phyloP scores from a whole-genome alignment of 2,329 filamentous ascomycete species.

The Pestalotiopsis sp. region DNA sequence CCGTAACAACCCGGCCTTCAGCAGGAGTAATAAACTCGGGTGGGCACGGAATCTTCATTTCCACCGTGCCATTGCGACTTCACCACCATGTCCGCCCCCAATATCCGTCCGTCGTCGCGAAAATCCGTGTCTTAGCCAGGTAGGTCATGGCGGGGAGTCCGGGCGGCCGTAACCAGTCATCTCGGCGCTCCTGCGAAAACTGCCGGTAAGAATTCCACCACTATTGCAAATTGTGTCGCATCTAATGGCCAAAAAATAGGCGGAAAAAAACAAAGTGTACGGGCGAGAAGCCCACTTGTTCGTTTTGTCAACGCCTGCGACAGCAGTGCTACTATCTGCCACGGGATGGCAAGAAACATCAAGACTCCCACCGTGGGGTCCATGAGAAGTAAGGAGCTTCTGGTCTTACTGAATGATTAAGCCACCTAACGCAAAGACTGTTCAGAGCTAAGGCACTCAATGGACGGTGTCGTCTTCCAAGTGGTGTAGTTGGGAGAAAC shows the following conservation, averaged over 20 bases:
- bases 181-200: not conserved
- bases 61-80: not conserved
- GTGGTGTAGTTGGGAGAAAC: not conserved
- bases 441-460: not conserved
- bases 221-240: not conserved
- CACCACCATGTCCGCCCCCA: not conserved
- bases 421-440: not conserved
- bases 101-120: not conserved
- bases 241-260: not conserved
- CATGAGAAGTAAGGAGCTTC: not conserved
- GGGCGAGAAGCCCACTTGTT: not conserved
- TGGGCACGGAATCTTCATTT: not conserved
- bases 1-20: no score
- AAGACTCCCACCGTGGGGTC: not conserved
- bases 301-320: not conserved
- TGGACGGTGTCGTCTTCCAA: not conserved
- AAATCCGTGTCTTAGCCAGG: not conserved
- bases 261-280: conserved; percentile 1
- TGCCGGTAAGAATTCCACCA: not conserved
- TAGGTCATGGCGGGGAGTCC: not conserved
- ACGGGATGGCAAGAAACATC: not conserved
- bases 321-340: not conserved
- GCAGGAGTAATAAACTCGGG: not conserved
- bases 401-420: no score
- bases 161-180: not conserved